A percentile compares a stretch with the other conserved stretches of the same genome.
Conservation (phyloP, 768 basidiomycete species). For the Russula ochroleuca region DNA sequence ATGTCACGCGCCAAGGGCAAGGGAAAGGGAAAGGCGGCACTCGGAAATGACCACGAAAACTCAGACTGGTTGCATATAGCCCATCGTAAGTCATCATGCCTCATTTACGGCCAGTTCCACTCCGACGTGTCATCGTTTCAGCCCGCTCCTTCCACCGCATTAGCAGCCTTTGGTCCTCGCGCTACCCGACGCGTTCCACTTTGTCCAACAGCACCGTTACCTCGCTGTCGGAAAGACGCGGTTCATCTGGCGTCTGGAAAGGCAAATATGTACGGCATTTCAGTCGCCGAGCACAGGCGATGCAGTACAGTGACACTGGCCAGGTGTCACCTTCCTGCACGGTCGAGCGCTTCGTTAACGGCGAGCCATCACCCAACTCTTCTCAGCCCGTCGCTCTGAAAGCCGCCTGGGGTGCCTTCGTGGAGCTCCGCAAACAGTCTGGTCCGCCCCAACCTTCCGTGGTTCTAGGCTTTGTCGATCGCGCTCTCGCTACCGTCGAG, state of each 20-base stretch:
- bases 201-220: neutral
- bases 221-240: neutral
- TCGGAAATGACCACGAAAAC: slow-evolving; percentile 22
- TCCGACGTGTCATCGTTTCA: slow-evolving; percentile 6
- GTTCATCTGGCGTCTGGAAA: slow-evolving; percentile 7
- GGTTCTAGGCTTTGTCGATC: slow-evolving; percentile 25
- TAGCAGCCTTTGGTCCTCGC: neutral
- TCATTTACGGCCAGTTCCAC: neutral
- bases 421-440: slow-evolving; percentile 10
- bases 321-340: slow-evolving; percentile 8
- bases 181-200: neutral
- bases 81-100: slow-evolving; percentile 19
- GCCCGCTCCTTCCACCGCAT: slow-evolving; percentile 8
- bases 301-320: slow-evolving; percentile 8
- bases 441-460: slow-evolving; percentile 3
- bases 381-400: slow-evolving; percentile 17
- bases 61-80: slow-evolving; percentile 20
- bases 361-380: slow-evolving; percentile 21
- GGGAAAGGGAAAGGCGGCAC: slow-evolving; percentile 23
- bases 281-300: slow-evolving; percentile 5
- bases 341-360: slow-evolving; percentile 20
- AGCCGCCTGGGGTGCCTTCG: slow-evolving; percentile 22
- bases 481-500: slow-evolving; percentile 22
- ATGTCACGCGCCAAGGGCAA: slow-evolving; percentile 23
- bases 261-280: slow-evolving; percentile 11